Conservation (phyloP, 331 rosid species). For the Malus hybrid region DNA sequence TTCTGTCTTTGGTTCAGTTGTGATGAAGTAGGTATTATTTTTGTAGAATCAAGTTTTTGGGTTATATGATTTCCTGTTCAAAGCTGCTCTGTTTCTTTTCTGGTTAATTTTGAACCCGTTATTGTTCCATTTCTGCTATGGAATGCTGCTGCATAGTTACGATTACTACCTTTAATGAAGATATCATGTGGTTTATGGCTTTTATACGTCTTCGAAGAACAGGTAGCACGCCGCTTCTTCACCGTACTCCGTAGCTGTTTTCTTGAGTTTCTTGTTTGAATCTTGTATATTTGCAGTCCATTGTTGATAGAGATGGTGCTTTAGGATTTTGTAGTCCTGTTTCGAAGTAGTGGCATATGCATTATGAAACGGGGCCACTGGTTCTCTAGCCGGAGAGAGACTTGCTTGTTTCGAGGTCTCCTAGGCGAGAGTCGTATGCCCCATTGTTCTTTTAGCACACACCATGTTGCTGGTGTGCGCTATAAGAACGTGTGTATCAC, state of each 20-base stretch:
- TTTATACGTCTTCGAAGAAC: too few relatives aligned
- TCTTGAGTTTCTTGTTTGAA: neutral
- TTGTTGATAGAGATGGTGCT: neutral
- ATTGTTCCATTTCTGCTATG: neutral
- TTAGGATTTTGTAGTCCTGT: neutral
- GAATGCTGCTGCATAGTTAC: neutral
- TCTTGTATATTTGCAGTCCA: neutral
- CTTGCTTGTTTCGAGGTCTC: neutral
- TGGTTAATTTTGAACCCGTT: neutral
- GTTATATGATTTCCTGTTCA: neutral
- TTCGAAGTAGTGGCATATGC: neutral
- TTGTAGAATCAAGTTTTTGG: neutral
- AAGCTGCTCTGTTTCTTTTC: neutral
- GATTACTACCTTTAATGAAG: neutral
- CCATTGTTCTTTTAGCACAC: neutral
- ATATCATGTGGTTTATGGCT: neutral
- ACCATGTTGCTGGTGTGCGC: neutral
- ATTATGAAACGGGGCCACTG: neutral
- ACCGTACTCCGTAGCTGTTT: neutral
- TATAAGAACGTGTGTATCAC: too few relatives aligned
- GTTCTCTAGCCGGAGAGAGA: neutral
- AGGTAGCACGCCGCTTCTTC: too few relatives aligned
- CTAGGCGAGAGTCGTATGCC: neutral
- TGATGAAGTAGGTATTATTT: neutral
- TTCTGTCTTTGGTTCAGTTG: neutral